phyloP scores from a whole-genome alignment of 176 grass and related monocot species.

The Sorghum bicolor region Sorghum_bicolor_NCBIv3 NC_012871.2:64743001-64743500 shows the following conservation, averaged over 20 bases:
- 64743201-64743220: background rate
- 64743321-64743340: constrained; percentile 7
- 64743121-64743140: background rate
- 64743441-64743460: constrained; percentile 77
- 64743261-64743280: constrained; percentile 86
- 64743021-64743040: background rate
- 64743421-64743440: constrained; percentile 92
- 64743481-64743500: background rate
- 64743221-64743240: constrained; percentile 7
- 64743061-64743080: background rate
- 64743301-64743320: constrained; percentile 66
- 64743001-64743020: background rate
- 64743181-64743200: background rate
- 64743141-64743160: background rate
- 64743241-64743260: constrained; percentile 52
- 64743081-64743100: background rate
- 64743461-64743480: constrained; percentile 37
- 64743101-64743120: background rate
- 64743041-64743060: background rate
- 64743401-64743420: constrained; percentile 79
- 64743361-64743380: constrained; percentile 6
- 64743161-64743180: background rate
- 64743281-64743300: constrained; percentile 79
- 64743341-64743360: constrained; percentile 17
- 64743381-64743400: constrained; percentile 22